Evolutionary conservation across 2,329 filamentous ascomycete genomes (phyloP).

Genomic region (Penicillium glabrum): DNA sequence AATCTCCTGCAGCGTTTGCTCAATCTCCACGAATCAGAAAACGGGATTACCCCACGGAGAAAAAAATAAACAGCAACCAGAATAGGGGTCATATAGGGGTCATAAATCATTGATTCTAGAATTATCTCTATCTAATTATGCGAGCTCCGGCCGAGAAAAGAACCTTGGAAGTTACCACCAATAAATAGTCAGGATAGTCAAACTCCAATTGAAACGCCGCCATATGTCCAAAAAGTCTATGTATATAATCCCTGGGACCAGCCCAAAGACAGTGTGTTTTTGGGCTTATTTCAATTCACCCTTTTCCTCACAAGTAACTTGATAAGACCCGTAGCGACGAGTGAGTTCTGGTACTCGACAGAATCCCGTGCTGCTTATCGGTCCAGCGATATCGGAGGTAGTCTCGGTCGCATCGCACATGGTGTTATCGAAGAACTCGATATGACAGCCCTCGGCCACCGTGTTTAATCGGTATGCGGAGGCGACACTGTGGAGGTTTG

Average conservation of each 20-base stretch:
- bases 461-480: slow-evolving; percentile 19
- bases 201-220: background rate
- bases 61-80: background rate
- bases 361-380: slow-evolving; percentile 5
- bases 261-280: background rate
- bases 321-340: slow-evolving; percentile 23
- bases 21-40: background rate
- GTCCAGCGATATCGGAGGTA: slow-evolving; percentile 13
- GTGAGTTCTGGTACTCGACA: slow-evolving; percentile 12
- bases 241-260: background rate
- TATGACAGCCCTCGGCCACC: slow-evolving; percentile 18
- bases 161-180: background rate
- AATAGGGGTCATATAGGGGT: background rate
- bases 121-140: background rate
- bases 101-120: background rate
- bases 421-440: slow-evolving; percentile 25
- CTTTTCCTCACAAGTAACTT: slow-evolving; percentile 18
- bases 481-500: slow-evolving; percentile 19
- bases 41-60: background rate
- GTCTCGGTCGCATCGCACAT: slow-evolving; percentile 23
- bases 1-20: background rate
- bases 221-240: background rate
- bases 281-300: background rate
- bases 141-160: no score
- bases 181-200: background rate